Percentiles rank a stretch among this genome's conserved stretches.
Evolutionary conservation across 2,329 filamentous ascomycete genomes (phyloP).

Genomic region (Phaeosphaeria sp.): DNA sequence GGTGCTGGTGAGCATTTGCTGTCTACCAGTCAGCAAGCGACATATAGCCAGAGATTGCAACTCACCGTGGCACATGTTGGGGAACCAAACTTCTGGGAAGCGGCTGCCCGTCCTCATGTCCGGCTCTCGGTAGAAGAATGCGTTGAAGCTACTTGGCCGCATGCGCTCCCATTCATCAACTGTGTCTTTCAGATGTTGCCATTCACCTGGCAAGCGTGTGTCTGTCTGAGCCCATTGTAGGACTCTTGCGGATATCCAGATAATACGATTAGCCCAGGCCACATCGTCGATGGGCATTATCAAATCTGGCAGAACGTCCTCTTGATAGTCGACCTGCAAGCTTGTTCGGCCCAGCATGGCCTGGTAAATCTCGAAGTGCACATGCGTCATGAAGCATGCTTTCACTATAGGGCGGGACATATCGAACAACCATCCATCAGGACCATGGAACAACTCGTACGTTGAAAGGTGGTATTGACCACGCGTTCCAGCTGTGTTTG

Average conservation of each 20-base stretch:
- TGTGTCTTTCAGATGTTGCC: constrained; percentile 14
- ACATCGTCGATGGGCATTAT: constrained; percentile 14
- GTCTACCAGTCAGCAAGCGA: background rate
- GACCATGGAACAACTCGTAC: constrained; percentile 21
- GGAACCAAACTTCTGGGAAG: constrained; percentile 25
- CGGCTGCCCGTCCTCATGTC: constrained; percentile 1
- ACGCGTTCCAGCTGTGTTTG: constrained; percentile 19
- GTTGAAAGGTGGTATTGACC: constrained; percentile 23
- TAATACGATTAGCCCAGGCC: constrained; percentile 23
- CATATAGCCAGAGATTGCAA: background rate
- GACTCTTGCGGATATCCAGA: constrained; percentile 25
- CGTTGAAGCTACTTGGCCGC: constrained; percentile 20
- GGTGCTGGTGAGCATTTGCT: constrained; percentile 26
- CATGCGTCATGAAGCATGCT: constrained; percentile 25
- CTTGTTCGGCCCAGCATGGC: constrained; percentile 15
- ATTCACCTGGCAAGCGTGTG: constrained; percentile 7
- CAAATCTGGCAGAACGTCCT: constrained; percentile 10
- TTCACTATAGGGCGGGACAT: constrained; percentile 19
- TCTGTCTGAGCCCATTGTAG: constrained; percentile 17
- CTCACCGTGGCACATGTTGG: constrained; percentile 22
- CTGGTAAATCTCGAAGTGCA: constrained; percentile 23
- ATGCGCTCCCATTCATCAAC: constrained; percentile 26
- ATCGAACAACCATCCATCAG: constrained; percentile 18
- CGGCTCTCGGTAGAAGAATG: constrained; percentile 18
- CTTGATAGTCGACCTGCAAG: constrained; percentile 20